Evolutionary conservation across 768 basidiomycete genomes (phyloP).

Genomic region (Pleurotus cornucopiae): DNA sequence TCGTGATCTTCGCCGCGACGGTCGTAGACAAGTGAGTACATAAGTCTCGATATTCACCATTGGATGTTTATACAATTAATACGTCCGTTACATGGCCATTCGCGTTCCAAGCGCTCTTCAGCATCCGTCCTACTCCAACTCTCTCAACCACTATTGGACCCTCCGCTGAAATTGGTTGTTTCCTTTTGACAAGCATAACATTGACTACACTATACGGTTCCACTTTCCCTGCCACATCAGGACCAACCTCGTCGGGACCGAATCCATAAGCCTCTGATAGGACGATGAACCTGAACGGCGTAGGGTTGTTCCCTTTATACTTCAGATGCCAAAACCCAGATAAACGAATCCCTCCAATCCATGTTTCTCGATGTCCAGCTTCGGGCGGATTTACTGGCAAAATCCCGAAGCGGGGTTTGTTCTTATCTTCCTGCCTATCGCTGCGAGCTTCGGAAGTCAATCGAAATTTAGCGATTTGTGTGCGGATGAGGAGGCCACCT

Average conservation of each 20-base stretch:
- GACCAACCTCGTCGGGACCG: neutral
- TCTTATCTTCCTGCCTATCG: neutral
- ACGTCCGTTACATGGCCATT: neutral
- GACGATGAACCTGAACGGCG: neutral
- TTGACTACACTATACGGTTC: neutral
- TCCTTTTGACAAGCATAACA: neutral
- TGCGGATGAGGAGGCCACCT: neutral
- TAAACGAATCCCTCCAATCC: neutral
- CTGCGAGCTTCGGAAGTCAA: neutral
- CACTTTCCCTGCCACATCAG: neutral
- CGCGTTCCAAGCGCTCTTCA: neutral
- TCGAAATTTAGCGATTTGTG: neutral
- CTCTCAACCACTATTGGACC: neutral
- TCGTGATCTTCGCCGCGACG: too few relatives aligned
- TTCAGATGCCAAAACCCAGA: neutral
- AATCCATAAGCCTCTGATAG: slow-evolving; percentile 1
- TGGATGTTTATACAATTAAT: neutral
- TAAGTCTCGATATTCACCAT: too few relatives aligned
- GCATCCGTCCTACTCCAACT: neutral
- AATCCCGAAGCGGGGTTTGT: neutral
- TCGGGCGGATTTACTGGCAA: neutral
- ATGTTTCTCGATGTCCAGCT: neutral
- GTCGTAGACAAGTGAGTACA: too few relatives aligned
- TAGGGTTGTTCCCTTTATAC: neutral
- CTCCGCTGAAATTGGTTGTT: neutral